These are phyloP conservation scores for Eucalyptus sideroxylon DNA, from an alignment of 345 rosid species.

Conservation along the genomic window DNA sequence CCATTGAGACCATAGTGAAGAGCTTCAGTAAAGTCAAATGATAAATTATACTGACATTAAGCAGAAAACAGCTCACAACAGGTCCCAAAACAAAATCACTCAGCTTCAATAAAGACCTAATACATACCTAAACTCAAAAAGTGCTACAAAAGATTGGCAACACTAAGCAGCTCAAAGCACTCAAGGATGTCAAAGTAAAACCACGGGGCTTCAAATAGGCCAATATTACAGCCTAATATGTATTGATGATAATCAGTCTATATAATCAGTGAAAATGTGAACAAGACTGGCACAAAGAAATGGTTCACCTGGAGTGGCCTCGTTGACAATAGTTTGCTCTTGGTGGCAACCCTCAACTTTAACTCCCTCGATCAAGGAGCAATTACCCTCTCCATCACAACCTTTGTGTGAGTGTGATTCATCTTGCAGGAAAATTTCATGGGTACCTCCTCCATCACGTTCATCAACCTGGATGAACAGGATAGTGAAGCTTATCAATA, in stretches of 20 bases:
- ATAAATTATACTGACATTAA: background rate
- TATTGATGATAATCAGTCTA: background rate
- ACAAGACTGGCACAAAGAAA: background rate
- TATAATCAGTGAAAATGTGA: background rate
- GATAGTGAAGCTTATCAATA: background rate
- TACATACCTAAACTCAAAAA: background rate
- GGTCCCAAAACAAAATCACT: background rate
- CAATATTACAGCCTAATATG: background rate
- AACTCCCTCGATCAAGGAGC: background rate
- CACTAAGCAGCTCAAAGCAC: background rate
- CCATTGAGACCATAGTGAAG: background rate
- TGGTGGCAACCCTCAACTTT: slow-evolving; percentile 1
- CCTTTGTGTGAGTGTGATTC: background rate
- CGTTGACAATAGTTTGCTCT: background rate
- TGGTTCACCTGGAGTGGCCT: background rate
- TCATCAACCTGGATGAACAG: slow-evolving; percentile 3
- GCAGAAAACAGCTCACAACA: background rate
- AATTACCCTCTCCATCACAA: background rate
- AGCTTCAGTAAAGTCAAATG: background rate
- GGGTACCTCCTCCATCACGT: background rate
- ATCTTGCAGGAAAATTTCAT: slow-evolving; percentile 10
- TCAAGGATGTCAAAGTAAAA: background rate
- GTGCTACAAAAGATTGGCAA: background rate
- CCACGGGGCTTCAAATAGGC: background rate
- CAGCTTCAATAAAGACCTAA: background rate